These are phyloP conservation scores for Pseudogymnoascus sp. DNA, from an alignment of 2,329 filamentous ascomycete genomes.

Conservation along the genomic window DNA sequence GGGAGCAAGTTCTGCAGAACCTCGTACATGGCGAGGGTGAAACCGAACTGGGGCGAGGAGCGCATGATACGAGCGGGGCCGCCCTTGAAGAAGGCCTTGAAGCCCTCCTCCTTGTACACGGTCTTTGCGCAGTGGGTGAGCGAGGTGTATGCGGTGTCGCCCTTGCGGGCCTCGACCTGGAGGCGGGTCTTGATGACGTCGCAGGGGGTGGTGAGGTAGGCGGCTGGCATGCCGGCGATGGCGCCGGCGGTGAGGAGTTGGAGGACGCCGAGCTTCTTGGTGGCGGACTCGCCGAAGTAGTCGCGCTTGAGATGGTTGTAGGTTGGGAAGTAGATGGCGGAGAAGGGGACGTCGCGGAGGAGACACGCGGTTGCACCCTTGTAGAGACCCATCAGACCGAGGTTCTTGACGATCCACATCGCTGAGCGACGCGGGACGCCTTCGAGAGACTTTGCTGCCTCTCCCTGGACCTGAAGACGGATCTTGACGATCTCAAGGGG, in stretches of 20 bases:
- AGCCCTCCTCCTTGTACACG: slow-evolving; percentile 84
- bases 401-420: slow-evolving; percentile 94
- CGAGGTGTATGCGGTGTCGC: slow-evolving; percentile 79
- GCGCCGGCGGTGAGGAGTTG: slow-evolving; percentile 92
- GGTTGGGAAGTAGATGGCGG: slow-evolving; percentile 96
- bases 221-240: slow-evolving; percentile 85
- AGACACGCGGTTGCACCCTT: slow-evolving; percentile 94
- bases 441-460: slow-evolving; percentile 81
- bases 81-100: slow-evolving; percentile 97
- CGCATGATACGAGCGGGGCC: slow-evolving; percentile 91
- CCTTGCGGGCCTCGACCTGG: slow-evolving; percentile 95
- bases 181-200: slow-evolving; percentile 99
- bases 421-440: slow-evolving; percentile 81
- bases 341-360: slow-evolving; percentile 94
- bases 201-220: slow-evolving; percentile 93
- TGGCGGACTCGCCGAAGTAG: slow-evolving; percentile 80
- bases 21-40: slow-evolving; percentile 93
- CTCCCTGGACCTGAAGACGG: slow-evolving; percentile 91
- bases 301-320: slow-evolving; percentile 94
- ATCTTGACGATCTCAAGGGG: slow-evolving; percentile 99
- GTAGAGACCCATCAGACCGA: slow-evolving; percentile 90
- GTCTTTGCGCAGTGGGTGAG: slow-evolving; percentile 79
- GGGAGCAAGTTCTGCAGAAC: slow-evolving; percentile 76
- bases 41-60: slow-evolving; percentile 95
- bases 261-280: slow-evolving; percentile 80